Percentiles rank a stretch among this genome's conserved stretches.
These are phyloP conservation scores for Starmera caribaea DNA, from an alignment of 805 yeast species.

Conservation along the genomic window DNA sequence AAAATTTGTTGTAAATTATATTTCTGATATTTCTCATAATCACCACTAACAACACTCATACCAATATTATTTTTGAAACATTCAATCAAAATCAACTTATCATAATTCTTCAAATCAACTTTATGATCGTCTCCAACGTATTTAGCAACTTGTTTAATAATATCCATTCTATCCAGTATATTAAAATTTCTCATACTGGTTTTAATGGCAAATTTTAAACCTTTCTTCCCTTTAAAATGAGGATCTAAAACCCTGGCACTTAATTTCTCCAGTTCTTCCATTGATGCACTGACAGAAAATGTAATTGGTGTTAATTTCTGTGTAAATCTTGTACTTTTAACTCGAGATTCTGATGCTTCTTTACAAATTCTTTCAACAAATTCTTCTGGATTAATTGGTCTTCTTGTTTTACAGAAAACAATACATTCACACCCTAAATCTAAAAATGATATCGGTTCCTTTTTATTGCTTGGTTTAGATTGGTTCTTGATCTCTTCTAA, in stretches of 20 bases:
- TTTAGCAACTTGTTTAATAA: slow-evolving; percentile 64
- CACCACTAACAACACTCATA: slow-evolving; percentile 63
- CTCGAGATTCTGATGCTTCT: slow-evolving; percentile 40
- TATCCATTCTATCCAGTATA: slow-evolving; percentile 58
- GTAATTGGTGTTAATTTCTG: slow-evolving; percentile 79
- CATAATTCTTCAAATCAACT: slow-evolving; percentile 74
- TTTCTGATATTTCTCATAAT: slow-evolving; percentile 48
- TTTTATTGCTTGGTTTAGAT: slow-evolving; percentile 28
- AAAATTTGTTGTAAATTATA: slow-evolving; percentile 79
- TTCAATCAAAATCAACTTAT: slow-evolving; percentile 72
- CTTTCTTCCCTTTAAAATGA: slow-evolving; percentile 47
- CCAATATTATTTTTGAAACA: slow-evolving; percentile 88
- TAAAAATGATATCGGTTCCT: slow-evolving; percentile 45
- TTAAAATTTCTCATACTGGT: slow-evolving; percentile 73
- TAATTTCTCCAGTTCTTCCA: slow-evolving; percentile 55
- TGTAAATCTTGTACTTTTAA: slow-evolving; percentile 59
- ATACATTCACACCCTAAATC: slow-evolving; percentile 75
- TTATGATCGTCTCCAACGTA: slow-evolving; percentile 63
- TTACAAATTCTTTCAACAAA: slow-evolving; percentile 58
- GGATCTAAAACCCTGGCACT: slow-evolving; percentile 53
- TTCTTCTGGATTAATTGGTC: slow-evolving; percentile 69
- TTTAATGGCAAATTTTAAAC: slow-evolving; percentile 63
- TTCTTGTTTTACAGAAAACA: slow-evolving; percentile 70
- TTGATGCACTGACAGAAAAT: slow-evolving; percentile 59
- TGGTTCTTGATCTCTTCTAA: slow-evolving; percentile 39